phyloP scores from a whole-genome alignment of 75 land plant genomes.

The Isoetes taiwanensis region DNA sequence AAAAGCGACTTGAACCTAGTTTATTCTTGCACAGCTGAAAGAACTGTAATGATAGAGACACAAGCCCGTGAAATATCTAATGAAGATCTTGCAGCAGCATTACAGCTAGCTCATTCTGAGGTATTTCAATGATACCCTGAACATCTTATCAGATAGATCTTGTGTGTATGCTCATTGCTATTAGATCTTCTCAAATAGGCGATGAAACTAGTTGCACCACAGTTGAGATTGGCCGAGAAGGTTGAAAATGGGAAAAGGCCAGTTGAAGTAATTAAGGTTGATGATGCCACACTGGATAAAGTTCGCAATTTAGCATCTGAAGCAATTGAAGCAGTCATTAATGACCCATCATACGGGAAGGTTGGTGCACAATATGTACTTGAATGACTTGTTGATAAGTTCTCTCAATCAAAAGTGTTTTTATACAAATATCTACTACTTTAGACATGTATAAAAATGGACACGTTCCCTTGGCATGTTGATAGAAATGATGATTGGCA shows the following conservation, averaged over 20 bases:
- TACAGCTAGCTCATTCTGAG: conserved; percentile 79
- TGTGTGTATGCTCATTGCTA: not conserved
- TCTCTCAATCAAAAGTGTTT: not conserved
- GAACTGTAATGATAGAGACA: conserved; percentile 90
- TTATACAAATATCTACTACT: not conserved
- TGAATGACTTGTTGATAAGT: not conserved
- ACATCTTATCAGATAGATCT: not conserved
- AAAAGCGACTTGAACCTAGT: conserved; percentile 80
- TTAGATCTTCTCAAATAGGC: conserved; percentile 35
- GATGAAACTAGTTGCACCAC: conserved; percentile 74
- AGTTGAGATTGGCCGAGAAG: conserved; percentile 55
- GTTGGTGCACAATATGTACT: conserved; percentile 11
- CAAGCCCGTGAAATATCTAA: conserved; percentile 93
- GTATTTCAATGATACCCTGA: conserved; percentile 12
- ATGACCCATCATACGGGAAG: conserved; percentile 81
- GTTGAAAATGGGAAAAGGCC: conserved; percentile 62
- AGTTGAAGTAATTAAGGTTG: conserved; percentile 44
- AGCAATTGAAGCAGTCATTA: conserved; percentile 58
- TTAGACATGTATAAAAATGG: not conserved
- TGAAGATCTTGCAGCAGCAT: conserved; percentile 55
- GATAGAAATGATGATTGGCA: not conserved
- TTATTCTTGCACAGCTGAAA: conserved; percentile 78
- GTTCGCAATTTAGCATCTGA: conserved; percentile 35
- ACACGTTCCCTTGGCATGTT: not conserved
- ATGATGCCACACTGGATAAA: conserved; percentile 43